phyloP scores from a whole-genome alignment of 2,329 filamentous ascomycete genomes.

The Thelonectria rubi region DNA sequence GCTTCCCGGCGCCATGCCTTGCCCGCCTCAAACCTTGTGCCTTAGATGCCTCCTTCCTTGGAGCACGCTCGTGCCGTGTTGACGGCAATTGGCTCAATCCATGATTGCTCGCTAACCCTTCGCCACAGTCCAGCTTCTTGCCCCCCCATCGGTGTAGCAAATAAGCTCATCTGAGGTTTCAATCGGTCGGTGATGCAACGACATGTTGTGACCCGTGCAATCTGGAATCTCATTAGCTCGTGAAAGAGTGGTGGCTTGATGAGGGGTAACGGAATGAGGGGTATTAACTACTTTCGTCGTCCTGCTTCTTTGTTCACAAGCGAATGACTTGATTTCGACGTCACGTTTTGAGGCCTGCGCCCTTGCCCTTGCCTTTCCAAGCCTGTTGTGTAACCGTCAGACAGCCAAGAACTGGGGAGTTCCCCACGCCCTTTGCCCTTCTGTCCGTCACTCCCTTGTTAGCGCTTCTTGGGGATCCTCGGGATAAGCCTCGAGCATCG shows the following conservation, averaged over 20 bases:
- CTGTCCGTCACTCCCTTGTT: slow-evolving; percentile 4
- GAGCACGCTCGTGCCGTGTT: background rate
- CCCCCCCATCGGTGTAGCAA: background rate
- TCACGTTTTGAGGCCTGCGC: slow-evolving; percentile 22
- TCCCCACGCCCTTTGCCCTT: background rate
- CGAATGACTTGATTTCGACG: slow-evolving; percentile 39
- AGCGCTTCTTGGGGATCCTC: background rate
- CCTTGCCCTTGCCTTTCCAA: slow-evolving; percentile 14
- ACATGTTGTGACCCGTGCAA: background rate
- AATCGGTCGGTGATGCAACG: slow-evolving; percentile 10
- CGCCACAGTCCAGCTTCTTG: background rate
- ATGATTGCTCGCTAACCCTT: slow-evolving; percentile 5
- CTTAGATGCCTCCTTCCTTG: background rate
- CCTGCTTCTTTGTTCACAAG: background rate
- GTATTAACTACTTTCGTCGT: background rate
- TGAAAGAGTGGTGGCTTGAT: background rate
- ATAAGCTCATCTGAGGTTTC: slow-evolving; percentile 2
- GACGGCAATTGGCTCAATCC: background rate
- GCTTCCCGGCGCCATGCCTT: slow-evolving; percentile 7
- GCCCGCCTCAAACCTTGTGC: slow-evolving; percentile 12
- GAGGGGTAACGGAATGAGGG: slow-evolving; percentile 1
- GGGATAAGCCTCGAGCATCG: background rate
- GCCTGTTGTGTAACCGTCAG: slow-evolving; percentile 9
- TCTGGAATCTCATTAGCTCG: background rate
- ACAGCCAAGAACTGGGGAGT: background rate